Evolutionary conservation across 2,329 filamentous ascomycete species (phyloP).

Genomic region (Aspergillus neoniger): DNA sequence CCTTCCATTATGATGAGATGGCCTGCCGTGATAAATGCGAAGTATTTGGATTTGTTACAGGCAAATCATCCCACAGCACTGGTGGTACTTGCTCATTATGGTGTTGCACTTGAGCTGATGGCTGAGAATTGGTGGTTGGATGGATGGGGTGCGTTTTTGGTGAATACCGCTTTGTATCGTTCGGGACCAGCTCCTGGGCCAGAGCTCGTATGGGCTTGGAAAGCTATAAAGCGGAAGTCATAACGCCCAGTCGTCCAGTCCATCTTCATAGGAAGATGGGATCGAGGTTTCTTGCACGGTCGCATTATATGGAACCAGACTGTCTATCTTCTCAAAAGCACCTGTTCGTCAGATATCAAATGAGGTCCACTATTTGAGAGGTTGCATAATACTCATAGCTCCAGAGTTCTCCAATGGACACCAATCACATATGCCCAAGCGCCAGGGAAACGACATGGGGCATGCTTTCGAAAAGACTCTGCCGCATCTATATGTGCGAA

Average conservation of each 20-base stretch:
- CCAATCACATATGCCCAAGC: too few species aligned
- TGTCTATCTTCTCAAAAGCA: too few species aligned
- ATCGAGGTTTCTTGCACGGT: not conserved
- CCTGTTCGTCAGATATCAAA: too few species aligned
- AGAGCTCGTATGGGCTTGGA: not conserved
- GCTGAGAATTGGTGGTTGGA: slow-evolving; percentile 15
- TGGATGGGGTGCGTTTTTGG: slow-evolving; percentile 11
- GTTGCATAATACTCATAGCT: too few species aligned
- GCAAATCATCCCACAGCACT: slow-evolving; percentile 1
- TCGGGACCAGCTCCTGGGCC: not conserved
- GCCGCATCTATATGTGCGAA: too few species aligned
- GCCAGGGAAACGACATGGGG: too few species aligned
- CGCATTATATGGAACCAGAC: not conserved
- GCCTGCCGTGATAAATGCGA: slow-evolving; percentile 7
- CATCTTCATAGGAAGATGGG: not conserved
- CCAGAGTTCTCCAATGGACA: too few species aligned
- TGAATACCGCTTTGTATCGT: not conserved
- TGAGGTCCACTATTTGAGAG: too few species aligned
- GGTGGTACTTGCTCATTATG: slow-evolving; percentile 7
- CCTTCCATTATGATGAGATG: slow-evolving; percentile 8
- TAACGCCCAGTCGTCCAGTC: not conserved
- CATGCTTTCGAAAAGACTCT: too few species aligned
- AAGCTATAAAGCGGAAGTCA: not conserved
- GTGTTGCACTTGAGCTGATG: slow-evolving; percentile 7
- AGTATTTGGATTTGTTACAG: slow-evolving; percentile 2